Percentiles rank a stretch among this genome's conserved stretches.
Evolutionary conservation across 1,139 yeast species (phyloP).

Genomic region (Spencermartinsiella ligniputridi): DNA sequence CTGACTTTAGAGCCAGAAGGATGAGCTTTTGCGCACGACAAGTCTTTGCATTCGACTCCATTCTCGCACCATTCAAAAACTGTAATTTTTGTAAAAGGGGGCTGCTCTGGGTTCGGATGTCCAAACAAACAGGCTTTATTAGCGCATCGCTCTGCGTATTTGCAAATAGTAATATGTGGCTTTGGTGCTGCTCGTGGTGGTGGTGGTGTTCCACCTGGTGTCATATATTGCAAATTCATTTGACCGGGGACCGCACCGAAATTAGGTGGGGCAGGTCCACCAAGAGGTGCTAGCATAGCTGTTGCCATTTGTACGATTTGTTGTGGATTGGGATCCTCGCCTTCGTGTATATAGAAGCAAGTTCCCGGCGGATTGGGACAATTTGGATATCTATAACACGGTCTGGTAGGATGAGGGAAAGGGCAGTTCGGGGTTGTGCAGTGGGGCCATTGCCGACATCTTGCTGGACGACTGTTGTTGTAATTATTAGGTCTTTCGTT

Average conservation of each 20-base stretch:
- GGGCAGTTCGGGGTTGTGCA: slow-evolving; percentile 63
- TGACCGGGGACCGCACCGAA: not conserved
- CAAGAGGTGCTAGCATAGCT: slow-evolving; percentile 2
- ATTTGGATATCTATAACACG: slow-evolving; percentile 71
- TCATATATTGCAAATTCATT: slow-evolving; percentile 3
- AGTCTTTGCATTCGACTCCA: slow-evolving; percentile 60
- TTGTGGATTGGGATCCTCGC: slow-evolving; percentile 50
- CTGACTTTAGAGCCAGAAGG: slow-evolving; percentile 55
- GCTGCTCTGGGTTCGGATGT: slow-evolving; percentile 85
- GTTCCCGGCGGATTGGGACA: slow-evolving; percentile 80
- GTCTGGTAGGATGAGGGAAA: slow-evolving; percentile 74
- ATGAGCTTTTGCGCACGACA: slow-evolving; percentile 67
- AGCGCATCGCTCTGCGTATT: slow-evolving; percentile 68
- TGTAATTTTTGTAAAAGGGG: slow-evolving; percentile 57
- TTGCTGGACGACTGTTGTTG: slow-evolving; percentile 37
- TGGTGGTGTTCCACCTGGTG: not conserved
- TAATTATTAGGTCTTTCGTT: not conserved
- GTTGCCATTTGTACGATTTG: slow-evolving; percentile 1
- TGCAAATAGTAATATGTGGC: slow-evolving; percentile 45
- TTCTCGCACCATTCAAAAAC: slow-evolving; percentile 72
- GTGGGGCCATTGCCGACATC: slow-evolving; percentile 71
- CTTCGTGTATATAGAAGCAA: slow-evolving; percentile 78
- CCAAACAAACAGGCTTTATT: slow-evolving; percentile 82
- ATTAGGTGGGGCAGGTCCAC: slow-evolving; percentile 3
- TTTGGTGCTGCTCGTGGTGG: not conserved